These are phyloP conservation scores for Ceriops zippeliana DNA, from an alignment of 345 rosid genomes.

Conservation along the genomic window DNA sequence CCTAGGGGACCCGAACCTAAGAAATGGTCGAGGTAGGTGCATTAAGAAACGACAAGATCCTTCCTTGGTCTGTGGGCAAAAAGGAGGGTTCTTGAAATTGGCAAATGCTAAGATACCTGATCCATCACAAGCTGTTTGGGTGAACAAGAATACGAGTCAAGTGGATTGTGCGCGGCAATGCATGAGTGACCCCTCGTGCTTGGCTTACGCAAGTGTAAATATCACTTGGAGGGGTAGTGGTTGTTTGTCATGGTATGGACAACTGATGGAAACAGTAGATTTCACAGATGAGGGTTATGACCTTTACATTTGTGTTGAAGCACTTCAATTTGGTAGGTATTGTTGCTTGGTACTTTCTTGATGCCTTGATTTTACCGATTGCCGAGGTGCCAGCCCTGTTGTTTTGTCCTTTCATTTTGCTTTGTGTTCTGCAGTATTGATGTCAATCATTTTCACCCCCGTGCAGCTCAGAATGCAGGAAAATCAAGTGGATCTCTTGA, in stretches of 20 bases:
- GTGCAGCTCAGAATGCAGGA: no score
- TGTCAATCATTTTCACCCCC: not conserved
- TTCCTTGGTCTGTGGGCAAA: conserved; percentile 1
- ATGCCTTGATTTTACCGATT: no score
- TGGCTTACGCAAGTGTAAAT: conserved; percentile 8
- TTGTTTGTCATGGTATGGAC: conserved; percentile 24
- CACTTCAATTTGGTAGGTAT: conserved; percentile 14
- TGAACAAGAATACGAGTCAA: conserved; percentile 1
- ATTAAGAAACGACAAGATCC: conserved; percentile 3
- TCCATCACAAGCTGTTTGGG: conserved; percentile 1
- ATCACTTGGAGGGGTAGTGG: not conserved
- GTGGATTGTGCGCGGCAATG: conserved; percentile 5
- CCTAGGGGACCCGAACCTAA: not conserved
- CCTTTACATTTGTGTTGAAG: conserved; percentile 17
- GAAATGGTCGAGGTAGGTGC: conserved; percentile 17
- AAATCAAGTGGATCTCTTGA: no score
- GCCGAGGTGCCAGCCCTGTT: no score
- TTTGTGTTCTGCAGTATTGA: not conserved
- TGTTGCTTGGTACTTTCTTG: no score
- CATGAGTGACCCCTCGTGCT: conserved; percentile 3
- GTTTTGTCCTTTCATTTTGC: not conserved
- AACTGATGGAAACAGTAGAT: conserved; percentile 12
- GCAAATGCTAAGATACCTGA: conserved; percentile 14
- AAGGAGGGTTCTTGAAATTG: conserved; percentile 14
- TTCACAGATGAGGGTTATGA: not conserved